A percentile compares a stretch with the other conserved stretches of the same genome.
These are phyloP conservation scores for Elongisporangium anandrum DNA, from an alignment of 352 stramenopile species.

Conservation along the genomic window DNA sequence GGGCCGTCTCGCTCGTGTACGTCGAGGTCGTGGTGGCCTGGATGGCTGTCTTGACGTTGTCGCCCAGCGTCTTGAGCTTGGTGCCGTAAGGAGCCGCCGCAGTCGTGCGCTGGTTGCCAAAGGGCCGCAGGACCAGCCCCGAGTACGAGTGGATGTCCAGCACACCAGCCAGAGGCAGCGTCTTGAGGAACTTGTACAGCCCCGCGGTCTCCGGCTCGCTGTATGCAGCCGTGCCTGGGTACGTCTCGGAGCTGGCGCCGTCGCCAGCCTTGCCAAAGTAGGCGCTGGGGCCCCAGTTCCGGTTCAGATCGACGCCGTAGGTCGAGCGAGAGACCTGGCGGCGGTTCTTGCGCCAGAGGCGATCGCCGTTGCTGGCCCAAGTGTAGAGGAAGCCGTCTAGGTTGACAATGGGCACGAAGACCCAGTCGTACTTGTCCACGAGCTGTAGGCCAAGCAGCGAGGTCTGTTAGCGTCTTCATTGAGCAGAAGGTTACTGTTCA, in stretches of 20 bases:
- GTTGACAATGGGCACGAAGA: conserved; percentile 29
- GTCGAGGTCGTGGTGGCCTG: conserved; percentile 5
- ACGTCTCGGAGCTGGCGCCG: conserved; percentile 13
- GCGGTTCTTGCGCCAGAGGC: conserved; percentile 30
- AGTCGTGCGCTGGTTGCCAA: conserved; percentile 5
- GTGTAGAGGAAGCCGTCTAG: conserved; percentile 28
- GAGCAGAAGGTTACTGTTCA: background rate
- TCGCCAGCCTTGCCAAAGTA: conserved; percentile 11
- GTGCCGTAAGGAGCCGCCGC: conserved; percentile 32
- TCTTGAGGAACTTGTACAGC: conserved; percentile 15
- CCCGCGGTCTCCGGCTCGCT: conserved; percentile 25
- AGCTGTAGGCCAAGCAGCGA: conserved; percentile 2
- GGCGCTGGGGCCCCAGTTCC: conserved; percentile 16
- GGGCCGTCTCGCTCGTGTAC: conserved; percentile 16
- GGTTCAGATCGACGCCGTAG: conserved; percentile 27
- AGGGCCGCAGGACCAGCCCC: conserved; percentile 14
- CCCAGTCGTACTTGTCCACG: conserved; percentile 17
- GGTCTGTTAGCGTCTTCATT: background rate
- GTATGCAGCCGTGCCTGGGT: conserved; percentile 7
- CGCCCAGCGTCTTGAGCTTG: conserved; percentile 16
- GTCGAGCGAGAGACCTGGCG: conserved; percentile 7
- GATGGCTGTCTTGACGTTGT: conserved; percentile 14
- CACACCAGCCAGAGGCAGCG: conserved; percentile 10
- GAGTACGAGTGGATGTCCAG: conserved; percentile 26
- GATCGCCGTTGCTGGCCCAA: conserved; percentile 8